These are phyloP conservation scores for Pleurotus ostreatus DNA, from an alignment of 768 basidiomycete species.

Conservation along the genomic window DNA sequence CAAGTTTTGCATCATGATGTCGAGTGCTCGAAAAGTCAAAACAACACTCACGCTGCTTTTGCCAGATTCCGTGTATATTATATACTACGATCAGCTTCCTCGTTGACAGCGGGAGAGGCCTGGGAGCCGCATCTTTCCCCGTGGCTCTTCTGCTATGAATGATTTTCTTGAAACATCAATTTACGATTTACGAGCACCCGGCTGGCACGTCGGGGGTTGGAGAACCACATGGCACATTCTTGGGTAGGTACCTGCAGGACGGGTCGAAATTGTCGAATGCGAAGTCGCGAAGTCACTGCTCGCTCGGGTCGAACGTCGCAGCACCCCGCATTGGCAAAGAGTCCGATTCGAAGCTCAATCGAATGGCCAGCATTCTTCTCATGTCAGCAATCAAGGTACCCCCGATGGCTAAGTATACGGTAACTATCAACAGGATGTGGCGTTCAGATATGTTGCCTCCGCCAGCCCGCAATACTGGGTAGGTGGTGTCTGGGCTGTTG, in stretches of 20 bases:
- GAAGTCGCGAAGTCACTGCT: background rate
- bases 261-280: background rate
- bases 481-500: too few relatives aligned
- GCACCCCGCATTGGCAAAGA: background rate
- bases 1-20: too few relatives aligned
- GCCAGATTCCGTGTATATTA: too few relatives aligned
- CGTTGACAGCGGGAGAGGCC: background rate
- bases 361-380: too few relatives aligned
- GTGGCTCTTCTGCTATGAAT: background rate
- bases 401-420: background rate
- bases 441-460: background rate
- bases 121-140: background rate
- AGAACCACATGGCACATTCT: background rate
- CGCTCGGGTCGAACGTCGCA: background rate
- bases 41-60: too few relatives aligned
- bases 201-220: background rate
- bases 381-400: background rate
- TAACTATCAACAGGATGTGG: background rate
- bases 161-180: background rate
- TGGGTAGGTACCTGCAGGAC: background rate
- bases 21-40: too few relatives aligned
- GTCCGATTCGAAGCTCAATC: background rate
- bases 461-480: background rate
- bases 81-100: too few relatives aligned
- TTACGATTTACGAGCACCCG: background rate